phyloP scores from a whole-genome alignment of 2,329 filamentous ascomycete genomes.

The Pseudopithomyces maydicus region DNA sequence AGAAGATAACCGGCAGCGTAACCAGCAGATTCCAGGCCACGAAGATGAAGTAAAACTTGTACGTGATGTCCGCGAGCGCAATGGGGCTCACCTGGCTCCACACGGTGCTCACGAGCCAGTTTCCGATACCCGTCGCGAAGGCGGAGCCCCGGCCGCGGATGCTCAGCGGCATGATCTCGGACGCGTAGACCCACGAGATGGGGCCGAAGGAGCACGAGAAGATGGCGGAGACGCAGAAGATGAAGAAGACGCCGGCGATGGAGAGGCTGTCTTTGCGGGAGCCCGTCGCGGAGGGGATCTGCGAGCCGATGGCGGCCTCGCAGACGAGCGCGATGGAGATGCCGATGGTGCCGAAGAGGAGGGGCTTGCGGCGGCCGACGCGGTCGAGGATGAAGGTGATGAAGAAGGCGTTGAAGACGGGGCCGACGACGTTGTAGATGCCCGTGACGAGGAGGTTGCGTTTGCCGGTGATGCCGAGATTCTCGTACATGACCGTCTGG shows the following conservation, averaged over 20 bases:
- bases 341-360: conserved; percentile 59
- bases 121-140: conserved; percentile 63
- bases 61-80: conserved; percentile 55
- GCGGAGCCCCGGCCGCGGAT: conserved; percentile 65
- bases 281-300: conserved; percentile 34
- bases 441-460: conserved; percentile 61
- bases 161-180: conserved; percentile 67
- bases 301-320: conserved; percentile 60
- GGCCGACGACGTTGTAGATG: conserved; percentile 66
- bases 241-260: conserved; percentile 25
- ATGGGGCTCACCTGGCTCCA: conserved; percentile 64
- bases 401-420: conserved; percentile 63
- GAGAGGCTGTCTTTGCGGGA: conserved; percentile 39
- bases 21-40: conserved; percentile 55
- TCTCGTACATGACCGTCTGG: conserved; percentile 63
- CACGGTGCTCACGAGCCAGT: conserved; percentile 64
- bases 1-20: conserved; percentile 54
- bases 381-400: conserved; percentile 62
- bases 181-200: conserved; percentile 66
- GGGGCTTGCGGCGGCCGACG: conserved; percentile 56
- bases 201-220: conserved; percentile 42
- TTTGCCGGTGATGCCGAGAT: conserved; percentile 61
- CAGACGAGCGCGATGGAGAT: conserved; percentile 64
- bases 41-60: conserved; percentile 64
- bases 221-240: conserved; percentile 57